Percentiles rank a stretch among this genome's conserved stretches.
Evolutionary conservation across 805 yeast genomes (phyloP).

Genomic region (Metschnikowia amazonensis): DNA sequence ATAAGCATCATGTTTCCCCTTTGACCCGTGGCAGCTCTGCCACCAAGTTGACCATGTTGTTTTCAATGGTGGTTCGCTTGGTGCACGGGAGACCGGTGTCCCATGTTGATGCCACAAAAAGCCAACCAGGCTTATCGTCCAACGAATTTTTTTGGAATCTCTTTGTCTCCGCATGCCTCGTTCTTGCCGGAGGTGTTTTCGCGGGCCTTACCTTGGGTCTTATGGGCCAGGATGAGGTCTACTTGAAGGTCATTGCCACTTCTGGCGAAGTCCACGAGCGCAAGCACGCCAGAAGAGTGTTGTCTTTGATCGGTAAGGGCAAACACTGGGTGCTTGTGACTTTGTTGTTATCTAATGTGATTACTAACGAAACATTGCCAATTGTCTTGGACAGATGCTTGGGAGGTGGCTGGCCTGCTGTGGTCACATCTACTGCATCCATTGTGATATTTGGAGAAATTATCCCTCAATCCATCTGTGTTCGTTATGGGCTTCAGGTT

Average conservation of each 20-base stretch:
- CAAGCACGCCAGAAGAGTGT: slow-evolving; percentile 65
- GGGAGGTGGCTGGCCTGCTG: slow-evolving; percentile 98
- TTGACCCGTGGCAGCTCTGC: slow-evolving; percentile 21
- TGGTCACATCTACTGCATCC: slow-evolving; percentile 84
- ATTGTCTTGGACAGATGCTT: slow-evolving; percentile 87
- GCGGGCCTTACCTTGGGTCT: slow-evolving; percentile 92
- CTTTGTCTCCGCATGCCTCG: slow-evolving; percentile 54
- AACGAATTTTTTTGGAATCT: slow-evolving; percentile 46
- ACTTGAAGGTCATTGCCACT: slow-evolving; percentile 81
- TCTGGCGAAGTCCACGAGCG: slow-evolving; percentile 78
- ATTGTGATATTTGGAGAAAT: slow-evolving; percentile 95
- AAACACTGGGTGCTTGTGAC: slow-evolving; percentile 97
- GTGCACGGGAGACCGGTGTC: slow-evolving; percentile 35
- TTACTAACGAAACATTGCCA: slow-evolving; percentile 92
- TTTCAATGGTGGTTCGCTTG: slow-evolving; percentile 31
- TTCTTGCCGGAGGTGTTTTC: slow-evolving; percentile 81
- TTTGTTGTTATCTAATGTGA: slow-evolving; percentile 75
- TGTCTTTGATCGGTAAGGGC: slow-evolving; percentile 69
- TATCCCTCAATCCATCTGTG: slow-evolving; percentile 92
- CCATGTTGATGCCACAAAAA: slow-evolving; percentile 11
- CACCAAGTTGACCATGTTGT: slow-evolving; percentile 30
- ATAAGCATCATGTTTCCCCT: slow-evolving; percentile 26
- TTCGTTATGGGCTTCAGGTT: slow-evolving; percentile 84
- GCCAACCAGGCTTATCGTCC: slow-evolving; percentile 24
- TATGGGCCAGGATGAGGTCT: slow-evolving; percentile 98